phyloP scores from a whole-genome alignment of 257 asterid species.

The Fraxinus americana region DNA sequence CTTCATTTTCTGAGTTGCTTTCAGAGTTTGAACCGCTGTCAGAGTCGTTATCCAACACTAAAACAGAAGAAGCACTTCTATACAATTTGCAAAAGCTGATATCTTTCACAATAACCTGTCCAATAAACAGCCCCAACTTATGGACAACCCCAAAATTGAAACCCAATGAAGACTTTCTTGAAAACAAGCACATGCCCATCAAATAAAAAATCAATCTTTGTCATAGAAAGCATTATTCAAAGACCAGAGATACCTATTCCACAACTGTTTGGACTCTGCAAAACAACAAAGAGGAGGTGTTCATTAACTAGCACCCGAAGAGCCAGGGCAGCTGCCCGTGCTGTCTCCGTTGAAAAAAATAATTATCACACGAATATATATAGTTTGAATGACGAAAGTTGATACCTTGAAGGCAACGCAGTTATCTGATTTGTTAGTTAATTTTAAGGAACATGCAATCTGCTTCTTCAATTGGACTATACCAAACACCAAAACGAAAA shows the following conservation, averaged over 20 bases:
- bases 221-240: not conserved
- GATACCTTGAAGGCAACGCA: constrained; percentile 81
- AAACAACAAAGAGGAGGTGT: constrained; percentile 11
- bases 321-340: too few relatives aligned
- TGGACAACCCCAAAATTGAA: constrained; percentile 23
- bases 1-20: constrained; percentile 34
- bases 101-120: constrained; percentile 20
- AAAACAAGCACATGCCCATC: constrained; percentile 48
- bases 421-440: constrained; percentile 61
- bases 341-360: too few relatives aligned
- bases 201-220: constrained; percentile 35
- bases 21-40: constrained; percentile 48
- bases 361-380: not conserved
- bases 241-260: not conserved
- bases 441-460: constrained; percentile 77
- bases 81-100: constrained; percentile 34
- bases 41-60: constrained; percentile 34
- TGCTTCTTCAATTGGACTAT: constrained; percentile 86
- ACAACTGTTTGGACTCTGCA: constrained; percentile 8
- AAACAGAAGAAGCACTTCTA: constrained; percentile 41
- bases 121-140: constrained; percentile 29
- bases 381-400: constrained; percentile 12
- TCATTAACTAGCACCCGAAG: not conserved
- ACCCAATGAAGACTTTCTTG: constrained; percentile 32
- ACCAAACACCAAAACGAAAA: constrained; percentile 22